Percentiles rank a stretch among this genome's conserved stretches.
These are phyloP conservation scores for Logfia minima DNA, from an alignment of 129 eudicot genomes.

Conservation along the genomic window DNA sequence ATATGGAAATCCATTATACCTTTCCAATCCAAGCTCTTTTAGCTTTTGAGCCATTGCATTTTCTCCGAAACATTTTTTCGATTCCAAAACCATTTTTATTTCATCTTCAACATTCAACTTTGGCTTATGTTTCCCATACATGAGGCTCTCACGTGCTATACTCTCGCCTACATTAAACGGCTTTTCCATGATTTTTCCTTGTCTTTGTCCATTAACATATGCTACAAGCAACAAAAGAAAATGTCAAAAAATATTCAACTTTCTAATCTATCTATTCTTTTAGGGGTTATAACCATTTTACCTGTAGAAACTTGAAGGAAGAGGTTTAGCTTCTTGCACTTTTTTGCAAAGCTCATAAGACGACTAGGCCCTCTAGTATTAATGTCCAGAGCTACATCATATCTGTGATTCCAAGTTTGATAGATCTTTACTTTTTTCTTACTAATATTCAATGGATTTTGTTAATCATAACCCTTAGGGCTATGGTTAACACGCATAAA, in stretches of 20 bases:
- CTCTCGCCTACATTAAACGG: conserved; percentile 77
- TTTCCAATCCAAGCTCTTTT: conserved; percentile 77
- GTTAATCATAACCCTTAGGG: too few relatives aligned
- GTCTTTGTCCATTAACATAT: conserved; percentile 94
- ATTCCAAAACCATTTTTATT: conserved; percentile 61
- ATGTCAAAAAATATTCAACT: conserved; percentile 14
- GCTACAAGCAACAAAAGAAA: conserved; percentile 49
- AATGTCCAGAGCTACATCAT: conserved; percentile 84
- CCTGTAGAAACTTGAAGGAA: conserved; percentile 93
- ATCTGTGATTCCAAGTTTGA: conserved; percentile 41
- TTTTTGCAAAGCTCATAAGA: conserved; percentile 76
- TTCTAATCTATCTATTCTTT: background rate
- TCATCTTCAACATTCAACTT: conserved; percentile 74
- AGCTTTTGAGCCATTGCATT: conserved; percentile 49
- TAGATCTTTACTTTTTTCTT: background rate
- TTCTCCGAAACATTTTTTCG: conserved; percentile 48
- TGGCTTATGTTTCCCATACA: conserved; percentile 43
- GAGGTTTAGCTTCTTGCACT: conserved; percentile 76
- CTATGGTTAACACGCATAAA: too few relatives aligned
- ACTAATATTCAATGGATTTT: too few relatives aligned
- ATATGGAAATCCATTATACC: conserved; percentile 39
- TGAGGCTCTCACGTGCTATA: conserved; percentile 62
- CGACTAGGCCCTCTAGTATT: conserved; percentile 93
- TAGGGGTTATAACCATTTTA: conserved; percentile 24
- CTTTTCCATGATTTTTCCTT: conserved; percentile 84